Conservation (phyloP, 805 yeast species). For the Saccharomycopsis sp. region DNA sequence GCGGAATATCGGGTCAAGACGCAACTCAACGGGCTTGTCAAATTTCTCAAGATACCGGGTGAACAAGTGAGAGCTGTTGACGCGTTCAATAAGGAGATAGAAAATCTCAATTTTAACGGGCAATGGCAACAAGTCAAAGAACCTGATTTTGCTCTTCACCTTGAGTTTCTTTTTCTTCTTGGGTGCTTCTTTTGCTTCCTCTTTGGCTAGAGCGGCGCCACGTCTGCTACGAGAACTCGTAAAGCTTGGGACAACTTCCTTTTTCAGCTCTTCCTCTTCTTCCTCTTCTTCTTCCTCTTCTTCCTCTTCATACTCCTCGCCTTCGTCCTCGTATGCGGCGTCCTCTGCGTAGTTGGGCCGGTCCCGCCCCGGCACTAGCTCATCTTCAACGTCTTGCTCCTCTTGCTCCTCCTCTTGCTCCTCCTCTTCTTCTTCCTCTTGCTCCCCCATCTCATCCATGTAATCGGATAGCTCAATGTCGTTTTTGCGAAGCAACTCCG, state of each 20-base stretch:
- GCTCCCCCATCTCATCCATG: slow-evolving; percentile 1
- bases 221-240: background rate
- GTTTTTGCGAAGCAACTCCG: slow-evolving; percentile 5
- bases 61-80: slow-evolving; percentile 37
- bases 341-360: no score
- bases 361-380: no score
- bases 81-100: slow-evolving; percentile 35
- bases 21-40: slow-evolving; percentile 25
- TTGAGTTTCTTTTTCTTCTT: background rate
- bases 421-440: background rate
- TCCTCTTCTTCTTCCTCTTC: slow-evolving; percentile 8
- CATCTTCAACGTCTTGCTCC: background rate
- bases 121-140: slow-evolving; percentile 34
- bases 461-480: slow-evolving; percentile 15
- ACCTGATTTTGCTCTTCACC: slow-evolving; percentile 1
- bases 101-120: slow-evolving; percentile 43
- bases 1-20: slow-evolving; percentile 29
- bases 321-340: slow-evolving; percentile 4
- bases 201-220: background rate
- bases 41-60: slow-evolving; percentile 38
- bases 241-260: background rate
- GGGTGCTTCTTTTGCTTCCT: background rate
- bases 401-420: slow-evolving; percentile 3
- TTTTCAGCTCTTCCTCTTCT: slow-evolving; percentile 4
- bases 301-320: slow-evolving; percentile 21